Evolutionary conservation across 169 alveolate genomes (phyloP), one percentile per base, ranked within the genome.

Genomic region (Plasmodium adleri): DNA sequence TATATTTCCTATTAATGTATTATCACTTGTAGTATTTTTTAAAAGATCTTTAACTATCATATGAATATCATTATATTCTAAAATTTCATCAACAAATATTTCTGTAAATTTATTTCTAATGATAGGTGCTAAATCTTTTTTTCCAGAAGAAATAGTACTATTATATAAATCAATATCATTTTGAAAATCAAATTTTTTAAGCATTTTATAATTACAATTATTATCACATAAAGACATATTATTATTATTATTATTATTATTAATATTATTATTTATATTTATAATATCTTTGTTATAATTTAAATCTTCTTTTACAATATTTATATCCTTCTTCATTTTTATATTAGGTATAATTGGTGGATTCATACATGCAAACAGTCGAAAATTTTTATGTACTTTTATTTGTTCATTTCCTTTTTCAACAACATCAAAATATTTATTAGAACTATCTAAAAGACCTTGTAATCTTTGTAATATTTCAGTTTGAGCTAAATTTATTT

Each of bases 331-430:
- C 17, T 72, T 22, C 32, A 63, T 60, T 24, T 73, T 56, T 66
- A 92, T 83, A 8, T 86, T 88, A n/a, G 95, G 96, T 67, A 92
- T 94, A 78, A 91, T 92, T 13, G 98, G 98, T 17, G 99, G 99
- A 91, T 99, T 99, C 99, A 99, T 98, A 94, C 99, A 98, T 43
- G 99, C 99, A 72, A 99, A 98, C 13, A 99, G 88, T 56, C 99
- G 95, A 91, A 99, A 99, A 83, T 97, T 94, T 28, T 97, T 96
- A 74, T 99, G 99, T 32, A 96, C 95, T 74, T 94, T 93, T 17
- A 98, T 95, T 59, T 68, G 93, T 22, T 94, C 96, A 54, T 95
- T 95, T 64, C 98, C 99, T 67, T 95, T 94, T 72, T 95, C 97
- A 63, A 94, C 93, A n/a, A 95, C 75, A 47, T 93, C 94, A 32